Conservation (phyloP, 2,329 filamentous ascomycete genomes). For the Talaromyces sp. region DNA sequence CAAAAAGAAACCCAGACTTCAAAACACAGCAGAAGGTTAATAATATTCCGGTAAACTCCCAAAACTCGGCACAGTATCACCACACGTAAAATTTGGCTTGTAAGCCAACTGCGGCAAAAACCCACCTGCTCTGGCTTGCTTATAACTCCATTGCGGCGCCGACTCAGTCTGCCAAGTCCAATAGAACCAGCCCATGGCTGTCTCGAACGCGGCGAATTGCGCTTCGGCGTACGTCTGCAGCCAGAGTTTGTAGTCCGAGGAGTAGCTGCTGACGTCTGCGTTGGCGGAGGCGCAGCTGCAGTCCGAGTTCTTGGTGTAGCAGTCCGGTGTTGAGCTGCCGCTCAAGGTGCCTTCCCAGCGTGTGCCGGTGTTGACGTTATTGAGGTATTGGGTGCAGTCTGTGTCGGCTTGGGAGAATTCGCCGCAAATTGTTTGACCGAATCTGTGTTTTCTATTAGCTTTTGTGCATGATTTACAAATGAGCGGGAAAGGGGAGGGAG, state of each 20-base stretch:
- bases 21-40: slow-evolving; percentile 22
- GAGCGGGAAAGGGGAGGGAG: neutral
- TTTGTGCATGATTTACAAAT: neutral
- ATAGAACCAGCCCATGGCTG: slow-evolving; percentile 97
- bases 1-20: no score
- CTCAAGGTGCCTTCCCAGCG: slow-evolving; percentile 71
- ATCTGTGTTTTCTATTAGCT: slow-evolving; percentile 42
- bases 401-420: slow-evolving; percentile 98
- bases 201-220: slow-evolving; percentile 92
- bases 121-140: slow-evolving; percentile 65
- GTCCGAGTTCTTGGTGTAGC: slow-evolving; percentile 60
- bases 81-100: slow-evolving; percentile 66
- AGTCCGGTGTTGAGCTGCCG: slow-evolving; percentile 57
- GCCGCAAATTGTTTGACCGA: slow-evolving; percentile 89
- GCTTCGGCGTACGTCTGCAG: slow-evolving; percentile 87
- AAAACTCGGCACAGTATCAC: slow-evolving; percentile 44
- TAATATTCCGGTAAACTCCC: slow-evolving; percentile 43
- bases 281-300: slow-evolving; percentile 78
- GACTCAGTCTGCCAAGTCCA: slow-evolving; percentile 96
- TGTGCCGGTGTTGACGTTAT: slow-evolving; percentile 82
- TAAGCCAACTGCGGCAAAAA: slow-evolving; percentile 74
- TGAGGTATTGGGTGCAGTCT: slow-evolving; percentile 82
- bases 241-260: slow-evolving; percentile 74
- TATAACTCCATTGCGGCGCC: slow-evolving; percentile 77
- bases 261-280: slow-evolving; percentile 65